These are phyloP conservation scores for Coemansia sp. DNA, from an alignment of 192 early-diverging fungal species.

Conservation along the genomic window DNA sequence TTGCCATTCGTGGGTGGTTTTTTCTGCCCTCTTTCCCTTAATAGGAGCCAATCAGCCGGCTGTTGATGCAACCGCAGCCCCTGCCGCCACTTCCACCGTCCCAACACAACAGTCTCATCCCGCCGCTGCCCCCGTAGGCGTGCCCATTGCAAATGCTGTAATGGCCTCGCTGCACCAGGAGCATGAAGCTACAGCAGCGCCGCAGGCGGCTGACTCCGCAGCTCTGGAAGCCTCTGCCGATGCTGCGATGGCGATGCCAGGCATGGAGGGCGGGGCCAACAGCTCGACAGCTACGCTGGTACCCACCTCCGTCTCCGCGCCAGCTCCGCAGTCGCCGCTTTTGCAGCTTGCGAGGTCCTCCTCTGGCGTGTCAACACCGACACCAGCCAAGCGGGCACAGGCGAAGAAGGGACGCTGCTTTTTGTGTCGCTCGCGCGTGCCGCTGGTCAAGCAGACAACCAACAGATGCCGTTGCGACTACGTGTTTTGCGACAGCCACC, in stretches of 20 bases:
- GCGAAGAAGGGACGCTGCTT: slow-evolving; percentile 71
- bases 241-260: not conserved
- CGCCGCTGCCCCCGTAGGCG: slow-evolving; percentile 13
- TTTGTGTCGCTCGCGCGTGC: slow-evolving; percentile 69
- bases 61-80: slow-evolving; percentile 6
- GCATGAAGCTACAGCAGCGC: slow-evolving; percentile 5
- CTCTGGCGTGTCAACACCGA: slow-evolving; percentile 40
- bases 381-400: slow-evolving; percentile 50
- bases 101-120: slow-evolving; percentile 9
- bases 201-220: slow-evolving; percentile 17
- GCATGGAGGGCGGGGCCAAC: not conserved
- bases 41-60: slow-evolving; percentile 40
- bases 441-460: slow-evolving; percentile 72
- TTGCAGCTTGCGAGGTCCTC: slow-evolving; percentile 24
- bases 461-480: slow-evolving; percentile 79
- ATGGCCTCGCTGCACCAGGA: slow-evolving; percentile 2
- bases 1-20: slow-evolving; percentile 8
- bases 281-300: slow-evolving; percentile 9
- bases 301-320: slow-evolving; percentile 29
- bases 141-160: slow-evolving; percentile 14
- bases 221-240: slow-evolving; percentile 7
- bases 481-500: slow-evolving; percentile 74
- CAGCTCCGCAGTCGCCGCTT: slow-evolving; percentile 34
- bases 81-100: slow-evolving; percentile 21
- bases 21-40: slow-evolving; percentile 13